Conservation (phyloP, 441 rosid genomes). For the Breynia disticha region DNA sequence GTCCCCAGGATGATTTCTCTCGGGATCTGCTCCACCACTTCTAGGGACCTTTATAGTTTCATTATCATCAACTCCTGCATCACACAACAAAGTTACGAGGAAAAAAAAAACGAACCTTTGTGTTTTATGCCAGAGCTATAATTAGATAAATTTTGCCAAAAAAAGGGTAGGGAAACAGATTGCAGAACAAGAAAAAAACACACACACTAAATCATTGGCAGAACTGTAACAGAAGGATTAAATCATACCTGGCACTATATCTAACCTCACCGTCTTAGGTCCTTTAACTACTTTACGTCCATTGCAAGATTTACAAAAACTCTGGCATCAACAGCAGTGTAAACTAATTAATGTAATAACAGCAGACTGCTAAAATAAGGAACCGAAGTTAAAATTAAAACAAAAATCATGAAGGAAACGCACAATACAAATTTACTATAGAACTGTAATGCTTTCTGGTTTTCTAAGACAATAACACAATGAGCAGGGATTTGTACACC, state of each 20-base stretch:
- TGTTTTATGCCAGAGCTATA: too few species aligned
- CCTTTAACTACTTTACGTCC: slow-evolving; percentile 74
- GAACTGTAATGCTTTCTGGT: too few species aligned
- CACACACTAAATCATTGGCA: not conserved
- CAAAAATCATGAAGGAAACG: too few species aligned
- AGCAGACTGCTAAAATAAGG: not conserved
- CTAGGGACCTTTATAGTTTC: slow-evolving; percentile 68
- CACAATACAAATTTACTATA: too few species aligned
- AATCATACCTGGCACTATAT: slow-evolving; percentile 66
- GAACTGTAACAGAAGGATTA: not conserved
- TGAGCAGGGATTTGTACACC: too few species aligned
- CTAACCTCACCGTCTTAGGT: slow-evolving; percentile 70
- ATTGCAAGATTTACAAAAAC: slow-evolving; percentile 78
- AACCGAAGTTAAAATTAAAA: too few species aligned
- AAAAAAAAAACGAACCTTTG: not conserved
- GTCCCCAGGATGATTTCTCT: slow-evolving; percentile 92
- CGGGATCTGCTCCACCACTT: slow-evolving; percentile 96
- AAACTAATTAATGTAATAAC: not conserved
- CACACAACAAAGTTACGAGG: not conserved
- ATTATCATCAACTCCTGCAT: slow-evolving; percentile 71
- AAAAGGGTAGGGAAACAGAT: not conserved
- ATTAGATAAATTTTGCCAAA: too few species aligned
- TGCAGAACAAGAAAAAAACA: not conserved
- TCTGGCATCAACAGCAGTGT: slow-evolving; percentile 33
- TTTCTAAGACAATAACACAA: too few species aligned